phyloP scores from a whole-genome alignment of 139 green algal genomes.

The Cymbomonas tetramitiformis region DNA sequence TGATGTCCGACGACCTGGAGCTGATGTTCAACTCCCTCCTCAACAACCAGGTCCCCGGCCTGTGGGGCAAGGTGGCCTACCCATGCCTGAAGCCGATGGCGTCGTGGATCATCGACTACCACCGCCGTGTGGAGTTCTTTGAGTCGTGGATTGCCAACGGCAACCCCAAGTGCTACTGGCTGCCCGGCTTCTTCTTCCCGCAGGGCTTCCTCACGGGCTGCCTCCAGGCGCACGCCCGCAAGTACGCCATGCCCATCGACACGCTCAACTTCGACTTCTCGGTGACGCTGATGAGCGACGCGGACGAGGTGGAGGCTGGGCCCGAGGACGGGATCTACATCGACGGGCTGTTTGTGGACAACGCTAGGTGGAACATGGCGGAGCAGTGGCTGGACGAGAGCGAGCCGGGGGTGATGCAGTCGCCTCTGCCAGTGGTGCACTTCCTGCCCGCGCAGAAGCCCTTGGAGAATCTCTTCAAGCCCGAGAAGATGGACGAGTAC shows the following conservation, averaged over 20 bases:
- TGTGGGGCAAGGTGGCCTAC: slow-evolving; percentile 56
- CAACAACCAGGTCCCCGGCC: slow-evolving; percentile 55
- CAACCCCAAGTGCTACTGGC: slow-evolving; percentile 56
- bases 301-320: slow-evolving; percentile 12
- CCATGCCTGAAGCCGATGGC: slow-evolving; percentile 62
- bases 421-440: slow-evolving; percentile 57
- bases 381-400: slow-evolving; percentile 38
- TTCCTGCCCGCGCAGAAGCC: slow-evolving; percentile 18
- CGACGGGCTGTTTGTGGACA: slow-evolving; percentile 59
- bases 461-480: not conserved
- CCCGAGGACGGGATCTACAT: slow-evolving; percentile 55
- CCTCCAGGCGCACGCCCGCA: slow-evolving; percentile 68
- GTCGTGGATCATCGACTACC: slow-evolving; percentile 61
- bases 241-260: slow-evolving; percentile 66
- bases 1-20: slow-evolving; percentile 71
- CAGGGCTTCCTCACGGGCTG: slow-evolving; percentile 76
- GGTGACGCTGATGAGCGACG: slow-evolving; percentile 26
- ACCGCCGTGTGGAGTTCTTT: slow-evolving; percentile 59
- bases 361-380: slow-evolving; percentile 43
- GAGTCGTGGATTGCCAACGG: slow-evolving; percentile 47
- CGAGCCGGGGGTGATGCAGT: slow-evolving; percentile 49
- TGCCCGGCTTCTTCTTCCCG: slow-evolving; percentile 71
- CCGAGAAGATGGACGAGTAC: slow-evolving; percentile 33
- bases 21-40: slow-evolving; percentile 50
- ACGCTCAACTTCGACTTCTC: slow-evolving; percentile 53